Conservation (phyloP, 2,329 filamentous ascomycete species). For the Rhinocladiella similis region DNA sequence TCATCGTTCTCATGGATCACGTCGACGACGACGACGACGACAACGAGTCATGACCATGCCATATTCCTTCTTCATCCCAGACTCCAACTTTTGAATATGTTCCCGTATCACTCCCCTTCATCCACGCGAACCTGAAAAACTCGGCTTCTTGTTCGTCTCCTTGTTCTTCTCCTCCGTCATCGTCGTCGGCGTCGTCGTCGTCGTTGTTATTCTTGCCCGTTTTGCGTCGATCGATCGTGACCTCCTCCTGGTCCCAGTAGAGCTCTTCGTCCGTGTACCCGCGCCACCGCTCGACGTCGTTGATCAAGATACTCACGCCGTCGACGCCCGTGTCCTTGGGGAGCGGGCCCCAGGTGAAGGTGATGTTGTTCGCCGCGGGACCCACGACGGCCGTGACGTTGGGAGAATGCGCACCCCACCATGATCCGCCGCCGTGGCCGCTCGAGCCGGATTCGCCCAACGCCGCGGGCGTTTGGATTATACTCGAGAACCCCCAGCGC, state of each 20-base stretch:
- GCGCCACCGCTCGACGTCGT: conserved; percentile 63
- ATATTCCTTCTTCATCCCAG: conserved; percentile 17
- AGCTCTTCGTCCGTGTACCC: conserved; percentile 55
- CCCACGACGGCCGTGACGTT: conserved; percentile 52
- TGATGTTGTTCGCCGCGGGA: conserved; percentile 40
- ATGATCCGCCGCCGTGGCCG: conserved; percentile 43
- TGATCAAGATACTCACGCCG: conserved; percentile 61
- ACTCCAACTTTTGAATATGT: conserved; percentile 25
- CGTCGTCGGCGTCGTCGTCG: conserved; percentile 20
- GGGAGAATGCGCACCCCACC: conserved; percentile 46
- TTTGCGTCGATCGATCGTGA: conserved; percentile 21
- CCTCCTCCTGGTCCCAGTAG: conserved; percentile 37
- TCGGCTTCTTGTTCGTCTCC: conserved; percentile 31
- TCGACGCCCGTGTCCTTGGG: conserved; percentile 43
- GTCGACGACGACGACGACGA: no score
- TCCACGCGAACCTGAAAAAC: conserved; percentile 50
- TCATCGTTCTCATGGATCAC: no score
- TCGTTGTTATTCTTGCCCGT: conserved; percentile 15
- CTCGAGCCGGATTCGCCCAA: conserved; percentile 56
- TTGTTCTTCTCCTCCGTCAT: conserved; percentile 14
- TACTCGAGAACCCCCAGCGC: conserved; percentile 87
- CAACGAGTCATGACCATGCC: no score
- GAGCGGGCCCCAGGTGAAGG: conserved; percentile 44
- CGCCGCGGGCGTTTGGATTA: conserved; percentile 77
- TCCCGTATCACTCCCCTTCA: conserved; percentile 33